Conservation (phyloP, 345 rosid species). For the Diplotaxis tenuifolia region DNA sequence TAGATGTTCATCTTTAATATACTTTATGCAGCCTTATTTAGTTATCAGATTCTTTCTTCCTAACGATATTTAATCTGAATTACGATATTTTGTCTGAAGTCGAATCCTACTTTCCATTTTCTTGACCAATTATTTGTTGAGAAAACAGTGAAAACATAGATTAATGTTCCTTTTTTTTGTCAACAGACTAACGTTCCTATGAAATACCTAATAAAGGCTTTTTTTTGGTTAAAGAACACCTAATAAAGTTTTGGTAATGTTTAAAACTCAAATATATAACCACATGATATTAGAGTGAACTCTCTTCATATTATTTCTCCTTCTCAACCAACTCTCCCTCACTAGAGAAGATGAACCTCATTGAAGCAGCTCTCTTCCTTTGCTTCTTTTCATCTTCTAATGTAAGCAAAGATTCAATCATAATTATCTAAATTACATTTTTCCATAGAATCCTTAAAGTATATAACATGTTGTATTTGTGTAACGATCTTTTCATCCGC, state of each 20-base stretch:
- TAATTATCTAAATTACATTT: neutral
- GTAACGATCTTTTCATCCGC: too few relatives aligned
- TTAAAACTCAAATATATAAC: neutral
- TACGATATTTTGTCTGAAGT: neutral
- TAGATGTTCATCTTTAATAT: slow-evolving; percentile 24
- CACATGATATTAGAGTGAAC: slow-evolving; percentile 28
- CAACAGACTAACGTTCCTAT: neutral
- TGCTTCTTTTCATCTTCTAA: slow-evolving; percentile 18
- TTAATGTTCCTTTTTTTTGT: slow-evolving; percentile 1
- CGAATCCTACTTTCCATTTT: neutral
- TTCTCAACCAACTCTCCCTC: slow-evolving; percentile 27
- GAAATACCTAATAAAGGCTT: slow-evolving; percentile 17
- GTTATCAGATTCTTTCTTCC: slow-evolving; percentile 4
- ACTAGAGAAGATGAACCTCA: slow-evolving; percentile 26
- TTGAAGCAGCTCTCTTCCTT: slow-evolving; percentile 17
- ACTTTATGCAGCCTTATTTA: slow-evolving; percentile 33
- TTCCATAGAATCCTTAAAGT: neutral
- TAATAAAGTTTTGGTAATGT: slow-evolving; percentile 1
- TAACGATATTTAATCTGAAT: neutral
- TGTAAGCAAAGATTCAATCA: slow-evolving; percentile 20
- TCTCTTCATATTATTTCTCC: slow-evolving; percentile 29
- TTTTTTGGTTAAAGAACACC: neutral
- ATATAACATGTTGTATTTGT: too few relatives aligned
- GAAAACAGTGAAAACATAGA: slow-evolving; percentile 7
- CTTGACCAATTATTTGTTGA: slow-evolving; percentile 6